Evolutionary conservation across 371 early-diverging fungal genomes (phyloP).

Genomic region (Mortierella sp.): DNA sequence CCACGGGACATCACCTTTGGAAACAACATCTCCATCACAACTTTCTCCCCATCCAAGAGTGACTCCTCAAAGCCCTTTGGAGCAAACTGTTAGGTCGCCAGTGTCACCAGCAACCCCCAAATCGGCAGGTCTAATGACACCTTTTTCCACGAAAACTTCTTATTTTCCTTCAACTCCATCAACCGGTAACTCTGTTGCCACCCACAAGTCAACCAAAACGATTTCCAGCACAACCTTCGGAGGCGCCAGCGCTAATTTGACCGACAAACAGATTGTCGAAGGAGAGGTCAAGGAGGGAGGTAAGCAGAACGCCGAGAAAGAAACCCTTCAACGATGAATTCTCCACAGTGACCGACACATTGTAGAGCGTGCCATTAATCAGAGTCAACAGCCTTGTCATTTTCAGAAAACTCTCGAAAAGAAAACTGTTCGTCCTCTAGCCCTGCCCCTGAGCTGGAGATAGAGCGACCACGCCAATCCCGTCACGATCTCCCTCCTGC

Average conservation of each 20-base stretch:
- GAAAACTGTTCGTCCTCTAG: background rate
- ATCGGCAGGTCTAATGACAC: conserved; percentile 15
- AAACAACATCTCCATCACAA: background rate
- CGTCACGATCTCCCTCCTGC: conserved; percentile 24
- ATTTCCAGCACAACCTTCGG: background rate
- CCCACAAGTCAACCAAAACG: conserved; percentile 8
- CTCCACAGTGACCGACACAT: too few relatives aligned
- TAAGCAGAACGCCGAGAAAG: too few relatives aligned
- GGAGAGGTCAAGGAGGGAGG: background rate
- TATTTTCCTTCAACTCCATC: conserved; percentile 38
- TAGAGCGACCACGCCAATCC: conserved; percentile 8
- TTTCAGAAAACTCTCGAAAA: background rate
- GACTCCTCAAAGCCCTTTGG: background rate
- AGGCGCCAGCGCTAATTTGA: too few relatives aligned
- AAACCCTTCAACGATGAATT: too few relatives aligned
- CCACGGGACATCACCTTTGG: background rate
- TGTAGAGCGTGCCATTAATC: background rate
- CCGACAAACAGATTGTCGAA: background rate
- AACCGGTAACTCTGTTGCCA: conserved; percentile 6
- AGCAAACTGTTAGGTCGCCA: conserved; percentile 6
- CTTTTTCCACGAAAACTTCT: conserved; percentile 18
- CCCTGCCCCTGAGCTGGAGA: conserved; percentile 21
- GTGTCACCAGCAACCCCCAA: conserved; percentile 24
- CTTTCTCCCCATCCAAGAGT: background rate
- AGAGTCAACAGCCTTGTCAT: background rate